Base-by-base conservation (phyloP, 2,329 filamentous ascomycete species). In the Aplosporella prunicola region DNA sequence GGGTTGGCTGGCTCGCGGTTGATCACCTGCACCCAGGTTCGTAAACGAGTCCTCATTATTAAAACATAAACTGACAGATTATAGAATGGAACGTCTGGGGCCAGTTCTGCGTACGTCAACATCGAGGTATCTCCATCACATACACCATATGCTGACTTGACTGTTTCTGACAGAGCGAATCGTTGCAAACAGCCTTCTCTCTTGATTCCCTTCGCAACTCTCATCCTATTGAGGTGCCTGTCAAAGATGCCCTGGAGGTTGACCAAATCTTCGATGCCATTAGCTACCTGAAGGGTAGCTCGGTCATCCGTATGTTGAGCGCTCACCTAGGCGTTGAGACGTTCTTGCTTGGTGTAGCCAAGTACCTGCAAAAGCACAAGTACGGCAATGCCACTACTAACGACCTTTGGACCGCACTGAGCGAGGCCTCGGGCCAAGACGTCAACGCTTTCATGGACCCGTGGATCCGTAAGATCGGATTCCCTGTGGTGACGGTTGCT, bases 241-340 rank as follows among this genome's bases (percentile, higher is more conserved):
- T 98, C 20, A 80, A 79, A 50, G 88, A 95, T 57, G 91, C 88
- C 20, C 74, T 96, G 9, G 91, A 96, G 50, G 86, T 96, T 47
- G 93, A 96, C 60, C 91, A 98, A 61, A 93, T 96, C 47, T 98
- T 98, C 55, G 91, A 98, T 58, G 76, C 81, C 57, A 96, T 98
- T 62, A 93, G 84, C 63, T 98, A 96, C 57, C 71, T 93, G 45
- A 96, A 98, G 67, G 91, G 91, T 23, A 93, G 86, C 65, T 94
- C 89, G 2, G 84, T 91, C 42, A 91, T 98, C 54, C 82, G 91
- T 54, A 98, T 98, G 91, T 66, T 98, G 51, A 89, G 86, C 49
- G 80, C 82, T 51, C 84, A 96, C 59, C 76, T 98, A 13, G 87
- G 87, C 10, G 79, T 82, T 35, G 78, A 94, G 52, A 82, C 76